Evolutionary conservation across 139 green algal genomes (phyloP).

Genomic region (Tetraselmis striata): DNA sequence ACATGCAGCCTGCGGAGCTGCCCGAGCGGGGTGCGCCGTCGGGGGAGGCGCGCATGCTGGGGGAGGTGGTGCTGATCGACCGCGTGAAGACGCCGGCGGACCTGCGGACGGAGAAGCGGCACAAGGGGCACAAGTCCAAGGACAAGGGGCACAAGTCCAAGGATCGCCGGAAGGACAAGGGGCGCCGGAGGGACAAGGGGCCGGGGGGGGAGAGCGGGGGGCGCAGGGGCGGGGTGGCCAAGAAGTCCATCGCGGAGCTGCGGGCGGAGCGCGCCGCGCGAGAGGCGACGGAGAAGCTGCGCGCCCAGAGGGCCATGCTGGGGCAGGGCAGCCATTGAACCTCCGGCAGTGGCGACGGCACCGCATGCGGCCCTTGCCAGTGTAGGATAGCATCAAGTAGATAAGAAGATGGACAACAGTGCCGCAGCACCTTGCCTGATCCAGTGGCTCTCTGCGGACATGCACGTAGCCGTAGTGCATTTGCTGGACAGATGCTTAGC

Average conservation of each 20-base stretch:
- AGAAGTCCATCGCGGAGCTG: neutral
- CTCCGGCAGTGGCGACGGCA: too few species aligned
- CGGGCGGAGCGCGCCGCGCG: neutral
- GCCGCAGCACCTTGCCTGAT: too few species aligned
- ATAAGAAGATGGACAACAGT: too few species aligned
- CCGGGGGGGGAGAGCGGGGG: neutral
- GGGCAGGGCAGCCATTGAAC: neutral
- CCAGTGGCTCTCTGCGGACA: too few species aligned
- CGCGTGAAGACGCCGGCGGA: neutral
- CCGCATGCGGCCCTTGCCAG: too few species aligned
- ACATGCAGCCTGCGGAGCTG: neutral
- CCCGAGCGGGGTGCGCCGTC: too few species aligned
- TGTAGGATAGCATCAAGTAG: too few species aligned
- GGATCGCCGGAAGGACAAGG: too few species aligned
- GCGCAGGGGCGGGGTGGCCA: neutral
- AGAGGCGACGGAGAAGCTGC: neutral
- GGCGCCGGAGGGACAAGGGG: neutral
- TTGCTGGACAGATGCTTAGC: too few species aligned
- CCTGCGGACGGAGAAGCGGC: neutral
- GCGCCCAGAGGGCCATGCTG: neutral
- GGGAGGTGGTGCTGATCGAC: neutral
- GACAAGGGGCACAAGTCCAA: neutral
- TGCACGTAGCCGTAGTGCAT: too few species aligned
- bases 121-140: neutral
- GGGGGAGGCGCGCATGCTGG: neutral